Evolutionary conservation across 176 grass and related monocot species (phyloP).

Genomic region (barley (Hordeum vulgare)): DNA sequence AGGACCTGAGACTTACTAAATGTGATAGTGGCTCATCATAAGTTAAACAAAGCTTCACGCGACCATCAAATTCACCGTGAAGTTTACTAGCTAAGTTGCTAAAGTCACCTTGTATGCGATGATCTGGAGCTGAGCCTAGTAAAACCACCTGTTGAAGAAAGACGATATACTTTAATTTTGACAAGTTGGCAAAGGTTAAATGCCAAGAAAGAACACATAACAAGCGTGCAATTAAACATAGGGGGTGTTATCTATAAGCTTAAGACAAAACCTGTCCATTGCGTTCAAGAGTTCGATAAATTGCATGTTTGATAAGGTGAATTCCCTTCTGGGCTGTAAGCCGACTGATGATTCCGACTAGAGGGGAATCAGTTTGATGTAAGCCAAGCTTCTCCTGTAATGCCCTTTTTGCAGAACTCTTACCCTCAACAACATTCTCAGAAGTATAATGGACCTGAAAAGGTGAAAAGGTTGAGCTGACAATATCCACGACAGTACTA

Average conservation of each 20-base stretch:
- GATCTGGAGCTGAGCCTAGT: conserved; percentile 91
- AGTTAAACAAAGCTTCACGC: conserved; percentile 71
- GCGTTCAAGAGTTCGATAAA: conserved; percentile 58
- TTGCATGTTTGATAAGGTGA: conserved; percentile 96
- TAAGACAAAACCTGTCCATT: conserved; percentile 65
- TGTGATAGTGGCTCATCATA: conserved; percentile 92
- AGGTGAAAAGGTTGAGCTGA: not conserved
- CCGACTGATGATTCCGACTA: conserved; percentile 85
- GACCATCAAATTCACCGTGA: conserved; percentile 61
- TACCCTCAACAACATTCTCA: conserved; percentile 86
- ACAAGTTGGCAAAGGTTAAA: not conserved
- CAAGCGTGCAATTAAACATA: not conserved
- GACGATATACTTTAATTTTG: not conserved
- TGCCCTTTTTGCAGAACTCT: conserved; percentile 77
- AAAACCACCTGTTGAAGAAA: conserved; percentile 69
- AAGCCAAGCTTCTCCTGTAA: conserved; percentile 82
- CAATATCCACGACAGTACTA: not conserved
- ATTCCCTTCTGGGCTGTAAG: conserved; percentile 96
- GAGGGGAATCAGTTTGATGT: conserved; percentile 53
- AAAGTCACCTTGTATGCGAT: conserved; percentile 80
- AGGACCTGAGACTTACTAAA: conserved; percentile 43
- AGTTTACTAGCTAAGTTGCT: conserved; percentile 56
- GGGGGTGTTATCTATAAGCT: not conserved
- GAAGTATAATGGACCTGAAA: conserved; percentile 72
- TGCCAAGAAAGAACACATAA: not conserved